Conservation (phyloP, 257 asterid species). For the Fraxinus excelsior region DNA sequence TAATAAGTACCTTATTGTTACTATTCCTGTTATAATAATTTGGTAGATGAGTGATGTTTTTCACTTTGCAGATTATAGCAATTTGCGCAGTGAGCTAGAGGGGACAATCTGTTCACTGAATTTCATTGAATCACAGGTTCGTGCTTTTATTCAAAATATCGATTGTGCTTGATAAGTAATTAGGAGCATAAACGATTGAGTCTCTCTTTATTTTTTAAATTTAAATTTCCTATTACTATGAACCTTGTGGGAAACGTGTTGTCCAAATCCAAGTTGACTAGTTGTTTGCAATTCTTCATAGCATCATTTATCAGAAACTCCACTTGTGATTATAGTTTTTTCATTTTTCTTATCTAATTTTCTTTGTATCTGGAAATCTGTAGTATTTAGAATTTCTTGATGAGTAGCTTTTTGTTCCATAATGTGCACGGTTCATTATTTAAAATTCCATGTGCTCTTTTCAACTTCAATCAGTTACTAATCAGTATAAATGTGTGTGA, state of each 20-base stretch:
- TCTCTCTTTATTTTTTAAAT: not conserved
- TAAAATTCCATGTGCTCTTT: not conserved
- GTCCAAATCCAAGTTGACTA: not conserved
- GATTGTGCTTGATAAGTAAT: constrained; percentile 6
- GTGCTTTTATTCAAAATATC: constrained; percentile 14
- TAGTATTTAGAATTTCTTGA: constrained; percentile 3
- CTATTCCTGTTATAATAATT: no score
- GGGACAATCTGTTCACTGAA: constrained; percentile 46
- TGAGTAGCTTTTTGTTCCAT: not conserved
- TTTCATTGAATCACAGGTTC: no score
- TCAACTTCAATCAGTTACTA: constrained; percentile 1
- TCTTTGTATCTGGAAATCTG: not conserved
- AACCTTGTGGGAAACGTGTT: not conserved
- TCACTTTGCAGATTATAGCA: no score
- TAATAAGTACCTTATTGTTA: no score
- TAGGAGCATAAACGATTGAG: not conserved
- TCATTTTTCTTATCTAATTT: not conserved
- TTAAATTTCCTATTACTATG: no score
- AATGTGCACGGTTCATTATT: not conserved
- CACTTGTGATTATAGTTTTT: not conserved
- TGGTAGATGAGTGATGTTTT: no score
- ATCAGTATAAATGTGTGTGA: constrained; percentile 6
- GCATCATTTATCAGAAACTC: not conserved
- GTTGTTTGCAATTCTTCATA: not conserved
- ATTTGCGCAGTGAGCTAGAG: no score